Evolutionary conservation across 352 stramenopile species (phyloP), one percentile per base, ranked within the genome.

Genomic region (Blastocystis sp.): DNA sequence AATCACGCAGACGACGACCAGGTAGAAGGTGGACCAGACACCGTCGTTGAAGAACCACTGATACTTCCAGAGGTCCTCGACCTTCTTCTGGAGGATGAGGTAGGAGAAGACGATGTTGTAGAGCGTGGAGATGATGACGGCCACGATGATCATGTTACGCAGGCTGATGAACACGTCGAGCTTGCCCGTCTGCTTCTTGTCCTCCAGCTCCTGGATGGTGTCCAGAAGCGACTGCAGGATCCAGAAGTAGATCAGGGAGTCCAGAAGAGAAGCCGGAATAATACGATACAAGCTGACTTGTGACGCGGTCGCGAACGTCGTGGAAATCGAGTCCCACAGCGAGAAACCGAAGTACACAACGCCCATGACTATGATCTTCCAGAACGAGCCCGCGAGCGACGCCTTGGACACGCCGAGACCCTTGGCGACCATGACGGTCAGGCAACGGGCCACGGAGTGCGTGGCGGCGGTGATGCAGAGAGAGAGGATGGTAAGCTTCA

Each of bases 21-120:
- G 34, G 48, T 88, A 88, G 78, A 77, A 88, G 14, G 45, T 60
- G 45, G 78, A 56, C 78, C 78, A 88, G 0, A 88, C 66, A 77
- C 78, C 78, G 21, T 88, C 78, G 28, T 88, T 88, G 34, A 88
- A 88, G 78, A 88, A 88, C 78, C 78, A 88, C 34, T 88, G 78
- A 59, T 77, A 88, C 66, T 78, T 88, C 78, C 78, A 88, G 28
- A 78, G 45, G 28, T 5, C 43, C 21, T 88, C 78, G 10, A 88
- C 45, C 56, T 76, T 78, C 52, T 88, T 78, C 23, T 76, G 14
- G 1, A 88, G 1, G 43, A 88, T 78, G 21, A 88, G 53, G 43
- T 88, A 88, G 40, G 40, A 62, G 61, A 88, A 88, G 9, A 59
- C 45, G 43, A 88, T 34, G 43, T 76, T 88, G 34, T 88, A 88